A percentile compares a stretch with the other conserved stretches of the same genome.
phyloP scores from a whole-genome alignment of 345 rosid genomes.

The Citrus inodora region DNA sequence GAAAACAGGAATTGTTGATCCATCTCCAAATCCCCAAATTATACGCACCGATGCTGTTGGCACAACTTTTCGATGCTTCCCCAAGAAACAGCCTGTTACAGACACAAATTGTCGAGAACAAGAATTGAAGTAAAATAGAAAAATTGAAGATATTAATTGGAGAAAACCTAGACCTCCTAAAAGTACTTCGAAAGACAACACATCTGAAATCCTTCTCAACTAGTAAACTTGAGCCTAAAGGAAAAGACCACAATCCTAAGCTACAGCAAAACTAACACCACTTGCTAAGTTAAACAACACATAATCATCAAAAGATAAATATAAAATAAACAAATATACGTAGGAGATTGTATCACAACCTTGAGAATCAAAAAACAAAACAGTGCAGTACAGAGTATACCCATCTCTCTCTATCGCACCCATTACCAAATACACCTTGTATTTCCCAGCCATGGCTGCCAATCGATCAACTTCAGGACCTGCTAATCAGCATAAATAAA shows the following conservation, averaged over 20 bases:
- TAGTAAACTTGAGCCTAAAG: too few relatives aligned
- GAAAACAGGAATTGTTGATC: conserved; percentile 82
- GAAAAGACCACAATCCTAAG: too few relatives aligned
- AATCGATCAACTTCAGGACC: conserved; percentile 84
- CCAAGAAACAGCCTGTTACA: conserved; percentile 42
- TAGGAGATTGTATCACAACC: conserved; percentile 24
- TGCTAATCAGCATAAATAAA: conserved; percentile 16
- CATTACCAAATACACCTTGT: conserved; percentile 81
- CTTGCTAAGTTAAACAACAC: too few relatives aligned
- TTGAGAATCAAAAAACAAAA: conserved; percentile 75
- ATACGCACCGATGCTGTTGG: conserved; percentile 87
- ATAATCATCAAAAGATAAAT: too few relatives aligned
- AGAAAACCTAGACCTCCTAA: too few relatives aligned
- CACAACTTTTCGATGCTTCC: conserved; percentile 89
- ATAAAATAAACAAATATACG: too few relatives aligned
- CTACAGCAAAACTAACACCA: too few relatives aligned
- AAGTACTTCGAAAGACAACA: too few relatives aligned
- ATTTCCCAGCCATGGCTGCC: conserved; percentile 85
- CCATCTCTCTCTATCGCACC: conserved; percentile 95
- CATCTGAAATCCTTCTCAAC: too few relatives aligned
- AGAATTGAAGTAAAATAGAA: too few relatives aligned
- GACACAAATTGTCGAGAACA: too few relatives aligned
- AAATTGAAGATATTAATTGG: too few relatives aligned
- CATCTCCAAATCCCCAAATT: conserved; percentile 96
- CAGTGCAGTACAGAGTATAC: conserved; percentile 77